These are phyloP conservation scores for Cutaneotrichosporon dermatis DNA, from an alignment of 1,284 basidiomycete species.

Conservation along the genomic window DNA sequence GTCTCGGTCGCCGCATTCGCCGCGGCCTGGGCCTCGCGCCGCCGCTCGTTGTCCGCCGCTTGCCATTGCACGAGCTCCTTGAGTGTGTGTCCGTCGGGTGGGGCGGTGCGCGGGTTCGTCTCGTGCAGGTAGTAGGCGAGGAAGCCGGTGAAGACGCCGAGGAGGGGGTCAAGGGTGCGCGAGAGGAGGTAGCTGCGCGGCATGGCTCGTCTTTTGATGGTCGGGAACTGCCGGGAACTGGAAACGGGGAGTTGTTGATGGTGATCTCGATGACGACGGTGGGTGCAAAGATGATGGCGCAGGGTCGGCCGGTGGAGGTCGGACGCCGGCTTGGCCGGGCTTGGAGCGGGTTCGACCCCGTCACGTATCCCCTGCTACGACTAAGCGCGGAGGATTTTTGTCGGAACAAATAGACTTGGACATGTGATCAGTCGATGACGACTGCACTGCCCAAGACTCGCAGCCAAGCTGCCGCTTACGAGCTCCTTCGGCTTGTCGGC, in stretches of 20 bases:
- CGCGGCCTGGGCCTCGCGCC: constrained; percentile 24
- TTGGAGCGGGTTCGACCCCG: too few species aligned
- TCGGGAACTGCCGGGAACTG: neutral
- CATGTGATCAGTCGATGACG: too few species aligned
- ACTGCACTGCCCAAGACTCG: too few species aligned
- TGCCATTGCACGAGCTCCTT: constrained; percentile 66
- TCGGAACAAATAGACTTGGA: too few species aligned
- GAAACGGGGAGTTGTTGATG: neutral
- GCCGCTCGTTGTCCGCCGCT: constrained; percentile 47
- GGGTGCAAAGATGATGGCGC: neutral
- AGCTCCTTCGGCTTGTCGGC: too few species aligned
- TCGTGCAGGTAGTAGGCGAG: constrained; percentile 80
- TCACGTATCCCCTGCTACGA: too few species aligned
- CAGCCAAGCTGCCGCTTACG: too few species aligned
- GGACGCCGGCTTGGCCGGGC: too few species aligned
- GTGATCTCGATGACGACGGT: neutral
- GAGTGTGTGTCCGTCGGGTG: constrained; percentile 63
- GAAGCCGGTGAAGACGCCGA: constrained; percentile 73
- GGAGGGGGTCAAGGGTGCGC: constrained; percentile 60
- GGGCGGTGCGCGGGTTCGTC: constrained; percentile 71
- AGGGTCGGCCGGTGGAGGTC: too few species aligned
- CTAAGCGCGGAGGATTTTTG: too few species aligned
- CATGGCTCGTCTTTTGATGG: constrained; percentile 19
- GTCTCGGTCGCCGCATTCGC: constrained; percentile 15
- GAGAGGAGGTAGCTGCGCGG: constrained; percentile 45